phyloP scores from a whole-genome alignment of 129 eudicot species.

The Pseudognaphalium luteoalbum region DNA sequence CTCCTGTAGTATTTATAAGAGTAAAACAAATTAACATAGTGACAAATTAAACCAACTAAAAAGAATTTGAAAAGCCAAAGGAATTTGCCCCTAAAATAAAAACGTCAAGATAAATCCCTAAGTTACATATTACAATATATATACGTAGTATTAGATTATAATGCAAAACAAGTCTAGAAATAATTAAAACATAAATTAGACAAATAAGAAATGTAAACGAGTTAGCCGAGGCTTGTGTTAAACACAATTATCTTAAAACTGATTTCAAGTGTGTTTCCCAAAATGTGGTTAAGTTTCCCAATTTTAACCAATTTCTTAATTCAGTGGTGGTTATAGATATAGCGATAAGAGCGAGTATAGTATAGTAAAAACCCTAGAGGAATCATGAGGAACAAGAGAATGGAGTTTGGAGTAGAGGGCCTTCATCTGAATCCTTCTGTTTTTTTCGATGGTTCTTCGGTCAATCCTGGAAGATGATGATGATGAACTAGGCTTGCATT shows the following conservation, averaged over 20 bases:
- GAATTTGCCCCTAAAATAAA: constrained; percentile 4
- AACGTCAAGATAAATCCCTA: neutral
- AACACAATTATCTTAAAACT: too few relatives aligned
- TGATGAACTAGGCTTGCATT: constrained; percentile 53
- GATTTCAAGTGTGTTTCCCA: too few relatives aligned
- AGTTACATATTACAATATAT: neutral
- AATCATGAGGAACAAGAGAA: constrained; percentile 59
- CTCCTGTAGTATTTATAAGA: constrained; percentile 40
- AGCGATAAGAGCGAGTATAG: constrained; percentile 14
- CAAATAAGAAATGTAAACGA: too few relatives aligned
- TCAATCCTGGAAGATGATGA: constrained; percentile 47
- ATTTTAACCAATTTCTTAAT: neutral
- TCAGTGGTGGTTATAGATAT: neutral
- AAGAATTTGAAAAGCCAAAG: neutral
- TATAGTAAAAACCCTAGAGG: constrained; percentile 44
- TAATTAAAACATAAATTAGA: too few relatives aligned
- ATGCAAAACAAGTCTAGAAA: too few relatives aligned
- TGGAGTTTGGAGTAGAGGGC: constrained; percentile 59
- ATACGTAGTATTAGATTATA: too few relatives aligned
- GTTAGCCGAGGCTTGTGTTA: too few relatives aligned
- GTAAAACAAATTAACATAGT: neutral
- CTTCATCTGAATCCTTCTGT: constrained; percentile 77
- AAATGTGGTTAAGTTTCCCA: too few relatives aligned
- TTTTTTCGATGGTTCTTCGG: constrained; percentile 72
- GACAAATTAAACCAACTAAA: neutral